These are phyloP conservation scores for Avena sativa DNA, from an alignment of 176 grass and related monocot genomes.

Conservation along the genomic window DNA sequence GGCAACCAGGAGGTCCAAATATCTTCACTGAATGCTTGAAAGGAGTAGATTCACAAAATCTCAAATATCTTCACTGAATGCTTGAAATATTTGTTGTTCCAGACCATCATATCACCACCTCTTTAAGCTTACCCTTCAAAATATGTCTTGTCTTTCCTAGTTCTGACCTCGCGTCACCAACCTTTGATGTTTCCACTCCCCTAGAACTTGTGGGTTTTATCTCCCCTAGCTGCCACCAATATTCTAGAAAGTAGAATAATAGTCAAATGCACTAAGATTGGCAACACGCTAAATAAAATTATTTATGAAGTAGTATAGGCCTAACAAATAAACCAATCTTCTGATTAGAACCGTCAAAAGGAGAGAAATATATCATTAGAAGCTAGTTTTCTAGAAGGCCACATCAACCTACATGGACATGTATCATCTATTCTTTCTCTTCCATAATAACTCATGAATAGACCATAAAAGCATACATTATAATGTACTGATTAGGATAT, in stretches of 20 bases:
- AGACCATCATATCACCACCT: not conserved
- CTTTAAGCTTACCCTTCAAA: not conserved
- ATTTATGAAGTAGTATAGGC: no score
- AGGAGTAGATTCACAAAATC: not conserved
- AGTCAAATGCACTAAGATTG: not conserved
- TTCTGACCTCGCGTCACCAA: not conserved
- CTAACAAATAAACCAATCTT: not conserved
- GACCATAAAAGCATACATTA: no score
- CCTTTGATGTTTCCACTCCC: not conserved
- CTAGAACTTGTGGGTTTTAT: not conserved
- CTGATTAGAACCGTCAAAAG: not conserved
- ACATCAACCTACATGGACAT: no score
- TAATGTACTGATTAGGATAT: no score
- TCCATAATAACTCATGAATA: no score
- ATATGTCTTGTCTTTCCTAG: not conserved
- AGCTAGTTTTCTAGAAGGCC: not conserved
- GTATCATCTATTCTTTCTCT: no score
- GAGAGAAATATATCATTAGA: not conserved
- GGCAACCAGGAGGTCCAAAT: not conserved
- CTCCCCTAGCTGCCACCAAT: not conserved
- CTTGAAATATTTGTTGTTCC: not conserved
- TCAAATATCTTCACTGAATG: not conserved
- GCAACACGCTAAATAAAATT: not conserved
- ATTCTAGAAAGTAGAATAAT: not conserved
- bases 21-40: not conserved